phyloP scores from a whole-genome alignment of 2,329 filamentous ascomycete species.

The Pseudogymnoascus pannorum region DNA sequence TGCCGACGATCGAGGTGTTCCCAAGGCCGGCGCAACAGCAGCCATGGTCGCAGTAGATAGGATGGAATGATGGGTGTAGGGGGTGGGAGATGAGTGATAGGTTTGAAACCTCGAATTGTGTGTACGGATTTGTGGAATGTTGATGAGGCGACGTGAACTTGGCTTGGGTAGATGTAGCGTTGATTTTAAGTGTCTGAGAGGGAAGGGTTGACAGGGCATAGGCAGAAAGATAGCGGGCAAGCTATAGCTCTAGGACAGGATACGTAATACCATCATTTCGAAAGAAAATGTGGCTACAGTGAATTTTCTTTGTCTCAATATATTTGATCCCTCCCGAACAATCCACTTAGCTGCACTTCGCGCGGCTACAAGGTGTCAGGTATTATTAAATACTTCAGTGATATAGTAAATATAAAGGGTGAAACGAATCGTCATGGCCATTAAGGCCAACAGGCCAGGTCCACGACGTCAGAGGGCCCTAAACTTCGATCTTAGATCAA shows the following conservation, averaged over 20 bases:
- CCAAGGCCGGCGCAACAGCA: slow-evolving; percentile 65
- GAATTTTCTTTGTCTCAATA: not conserved
- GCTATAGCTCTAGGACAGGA: not conserved
- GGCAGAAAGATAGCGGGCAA: not conserved
- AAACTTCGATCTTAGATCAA: slow-evolving; percentile 47
- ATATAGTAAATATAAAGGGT: slow-evolving; percentile 46
- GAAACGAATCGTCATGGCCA: slow-evolving; percentile 57
- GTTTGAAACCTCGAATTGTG: not conserved
- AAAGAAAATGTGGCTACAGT: not conserved
- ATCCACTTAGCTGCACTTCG: not conserved
- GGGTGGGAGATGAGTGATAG: not conserved
- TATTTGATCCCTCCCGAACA: not conserved
- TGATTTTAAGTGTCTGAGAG: not conserved
- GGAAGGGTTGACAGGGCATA: not conserved
- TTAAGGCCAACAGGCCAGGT: slow-evolving; percentile 25
- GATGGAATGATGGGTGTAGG: not conserved
- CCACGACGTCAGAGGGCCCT: slow-evolving; percentile 56
- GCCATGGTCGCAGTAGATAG: slow-evolving; percentile 44
- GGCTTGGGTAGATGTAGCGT: not conserved
- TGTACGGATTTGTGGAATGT: not conserved
- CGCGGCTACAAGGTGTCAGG: not conserved
- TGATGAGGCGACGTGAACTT: not conserved
- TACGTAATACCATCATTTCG: slow-evolving; percentile 7
- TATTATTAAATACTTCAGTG: not conserved
- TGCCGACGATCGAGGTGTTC: slow-evolving; percentile 78